phyloP scores from a whole-genome alignment of 73 alveolate genomes.

The Tetrahymena malaccensis region DNA sequence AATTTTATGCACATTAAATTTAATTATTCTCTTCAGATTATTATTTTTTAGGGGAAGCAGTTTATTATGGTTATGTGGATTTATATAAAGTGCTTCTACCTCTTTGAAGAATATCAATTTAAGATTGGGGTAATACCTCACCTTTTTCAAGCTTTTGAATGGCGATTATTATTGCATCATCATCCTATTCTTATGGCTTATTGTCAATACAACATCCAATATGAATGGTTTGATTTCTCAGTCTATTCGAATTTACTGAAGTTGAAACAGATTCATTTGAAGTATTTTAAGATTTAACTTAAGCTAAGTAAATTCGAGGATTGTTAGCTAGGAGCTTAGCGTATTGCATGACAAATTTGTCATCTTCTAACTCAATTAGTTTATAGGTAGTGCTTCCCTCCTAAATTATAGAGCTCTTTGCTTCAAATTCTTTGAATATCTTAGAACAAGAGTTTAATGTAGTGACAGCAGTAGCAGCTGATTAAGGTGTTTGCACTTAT shows the following conservation, averaged over 20 bases:
- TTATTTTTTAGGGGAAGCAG: not conserved
- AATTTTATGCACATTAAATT: not conserved
- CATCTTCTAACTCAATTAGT: not conserved
- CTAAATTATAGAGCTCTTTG: not conserved
- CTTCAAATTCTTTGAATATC: not conserved
- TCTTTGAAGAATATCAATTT: not conserved
- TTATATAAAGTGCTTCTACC: not conserved
- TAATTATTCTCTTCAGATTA: not conserved
- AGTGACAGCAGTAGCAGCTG: not conserved
- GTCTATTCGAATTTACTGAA: not conserved
- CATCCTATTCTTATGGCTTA: not conserved
- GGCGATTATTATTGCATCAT: not conserved
- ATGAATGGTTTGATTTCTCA: not conserved
- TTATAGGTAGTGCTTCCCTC: not conserved
- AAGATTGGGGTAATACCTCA: not conserved
- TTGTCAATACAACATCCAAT: not conserved
- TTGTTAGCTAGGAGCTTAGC: not conserved
- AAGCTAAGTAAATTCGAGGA: not conserved
- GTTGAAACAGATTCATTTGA: not conserved
- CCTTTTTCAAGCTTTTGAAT: not conserved
- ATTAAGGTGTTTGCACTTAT: not conserved
- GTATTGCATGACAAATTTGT: not conserved
- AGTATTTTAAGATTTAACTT: not conserved
- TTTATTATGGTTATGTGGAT: not conserved
- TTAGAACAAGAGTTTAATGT: not conserved